Evolutionary conservation across 345 rosid genomes (phyloP).

Genomic region (Euphorbia pulcherrima): DNA sequence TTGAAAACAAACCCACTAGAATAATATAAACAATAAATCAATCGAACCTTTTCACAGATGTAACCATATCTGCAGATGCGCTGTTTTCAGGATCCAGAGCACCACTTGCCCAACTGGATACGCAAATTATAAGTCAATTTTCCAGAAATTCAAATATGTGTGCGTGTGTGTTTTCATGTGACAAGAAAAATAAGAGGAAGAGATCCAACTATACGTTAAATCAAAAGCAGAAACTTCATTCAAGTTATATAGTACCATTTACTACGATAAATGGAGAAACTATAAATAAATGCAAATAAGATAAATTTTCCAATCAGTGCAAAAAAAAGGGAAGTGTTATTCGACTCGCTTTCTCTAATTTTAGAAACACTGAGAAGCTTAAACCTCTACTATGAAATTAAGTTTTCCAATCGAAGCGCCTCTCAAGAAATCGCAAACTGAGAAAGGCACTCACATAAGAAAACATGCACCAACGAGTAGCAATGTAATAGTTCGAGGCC

Average conservation of each 20-base stretch:
- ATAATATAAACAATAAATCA: slow-evolving; percentile 16
- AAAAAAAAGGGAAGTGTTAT: too few relatives aligned
- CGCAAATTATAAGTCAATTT: not conserved
- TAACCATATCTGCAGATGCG: slow-evolving; percentile 62
- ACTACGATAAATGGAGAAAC: too few relatives aligned
- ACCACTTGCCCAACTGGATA: slow-evolving; percentile 90
- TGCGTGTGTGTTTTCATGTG: not conserved
- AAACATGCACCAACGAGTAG: slow-evolving; percentile 90
- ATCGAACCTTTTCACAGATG: slow-evolving; percentile 97
- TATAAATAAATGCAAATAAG: not conserved
- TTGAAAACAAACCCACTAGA: not conserved
- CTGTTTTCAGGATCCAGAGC: slow-evolving; percentile 78
- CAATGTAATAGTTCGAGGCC: slow-evolving; percentile 86
- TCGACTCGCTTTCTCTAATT: too few relatives aligned
- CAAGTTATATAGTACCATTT: not conserved
- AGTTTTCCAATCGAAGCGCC: not conserved
- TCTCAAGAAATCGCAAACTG: not conserved
- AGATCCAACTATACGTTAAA: not conserved
- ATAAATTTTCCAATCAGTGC: not conserved
- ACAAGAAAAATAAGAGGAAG: not conserved
- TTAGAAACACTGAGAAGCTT: not conserved
- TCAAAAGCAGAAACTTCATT: not conserved
- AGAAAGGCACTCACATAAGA: slow-evolving; percentile 62
- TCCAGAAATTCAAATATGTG: not conserved
- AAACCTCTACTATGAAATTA: not conserved